Evolutionary conservation across 495 filamentous ascomycete genomes (phyloP), one percentile per base, ranked within the genome.

Genomic region (Podospora pseudocomata): DNA sequence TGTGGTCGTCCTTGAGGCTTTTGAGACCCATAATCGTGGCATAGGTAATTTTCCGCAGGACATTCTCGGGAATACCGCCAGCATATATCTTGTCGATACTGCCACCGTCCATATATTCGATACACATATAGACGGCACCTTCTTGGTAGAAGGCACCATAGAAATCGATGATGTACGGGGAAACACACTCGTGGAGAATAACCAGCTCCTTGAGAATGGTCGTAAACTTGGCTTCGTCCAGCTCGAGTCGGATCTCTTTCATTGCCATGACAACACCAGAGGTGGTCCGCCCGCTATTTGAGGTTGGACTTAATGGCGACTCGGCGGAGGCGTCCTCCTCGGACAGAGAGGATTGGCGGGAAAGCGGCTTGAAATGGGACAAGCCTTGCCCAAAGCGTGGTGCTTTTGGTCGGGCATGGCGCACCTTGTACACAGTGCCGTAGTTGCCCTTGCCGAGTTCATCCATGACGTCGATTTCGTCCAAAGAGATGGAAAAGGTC

Each of bases 61-160:
- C 88, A 64, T 85, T 86, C 74, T 99, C 95, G 2, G 95, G 92
- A 61, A 99, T 88, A 34, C 95, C 95, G 65, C 92, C 92, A n/a
- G 87, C 88, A 78, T 99, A 99, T 19, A 98, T 79, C 73, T 97
- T 97, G 80, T 99, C 95, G 73, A 98, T 92, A 54, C 93, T 97
- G n/a, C 95, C 95, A 64, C 96, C 95, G 79, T 99, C 93, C 95
- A 99, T 99, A 76, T 91, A 97, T 77, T 99, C 95, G 77, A 99
- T 96, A 80, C 95, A 99, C 78, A 99, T 98, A 76, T 98, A 99
- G 5, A 99, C 95, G 1, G 95, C 94, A 23, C 95, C 95, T 81
- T 99, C 95, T 78, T 99, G 95, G 82, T 97, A 99, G 79, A 99
- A 99, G 3, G 95, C 95, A 7, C 95, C 95, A 77, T 97, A 99